Conservation (phyloP, 148 eudicot species). For the Camellia japonica region DNA sequence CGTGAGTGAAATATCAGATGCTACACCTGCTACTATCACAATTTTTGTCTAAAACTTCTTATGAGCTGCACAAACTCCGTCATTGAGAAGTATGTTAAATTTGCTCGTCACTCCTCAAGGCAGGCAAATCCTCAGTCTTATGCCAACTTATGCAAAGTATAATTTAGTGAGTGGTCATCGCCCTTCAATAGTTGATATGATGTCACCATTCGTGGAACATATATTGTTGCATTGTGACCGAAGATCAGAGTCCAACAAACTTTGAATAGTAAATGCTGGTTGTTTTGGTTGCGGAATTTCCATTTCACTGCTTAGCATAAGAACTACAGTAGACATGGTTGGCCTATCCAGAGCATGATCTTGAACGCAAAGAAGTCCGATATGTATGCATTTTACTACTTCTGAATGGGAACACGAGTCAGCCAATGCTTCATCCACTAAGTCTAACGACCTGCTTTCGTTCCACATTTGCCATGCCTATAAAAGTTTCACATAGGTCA, state of each 20-base stretch:
- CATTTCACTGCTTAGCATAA: constrained; percentile 28
- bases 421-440: constrained; percentile 27
- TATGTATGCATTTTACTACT: constrained; percentile 32
- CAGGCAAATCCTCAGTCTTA: too few species aligned
- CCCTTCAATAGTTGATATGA: too few species aligned
- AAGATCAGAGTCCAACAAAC: not conserved
- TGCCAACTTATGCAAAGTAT: too few species aligned
- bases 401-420: constrained; percentile 14
- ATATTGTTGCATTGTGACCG: too few species aligned
- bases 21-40: too few species aligned
- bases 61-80: too few species aligned
- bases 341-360: constrained; percentile 31
- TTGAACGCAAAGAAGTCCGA: constrained; percentile 34
- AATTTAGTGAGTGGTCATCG: too few species aligned
- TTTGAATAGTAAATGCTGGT: constrained; percentile 20
- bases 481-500: not conserved
- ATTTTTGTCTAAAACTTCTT: too few species aligned
- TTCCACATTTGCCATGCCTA: constrained; percentile 49
- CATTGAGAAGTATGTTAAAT: too few species aligned
- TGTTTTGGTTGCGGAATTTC: constrained; percentile 21
- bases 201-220: too few species aligned
- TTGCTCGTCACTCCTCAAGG: too few species aligned
- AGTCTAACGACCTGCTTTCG: constrained; percentile 15
- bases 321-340: constrained; percentile 17
- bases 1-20: too few species aligned